These are phyloP conservation scores for Crepidotus sp. DNA, from an alignment of 1,284 basidiomycete species.

Conservation along the genomic window DNA sequence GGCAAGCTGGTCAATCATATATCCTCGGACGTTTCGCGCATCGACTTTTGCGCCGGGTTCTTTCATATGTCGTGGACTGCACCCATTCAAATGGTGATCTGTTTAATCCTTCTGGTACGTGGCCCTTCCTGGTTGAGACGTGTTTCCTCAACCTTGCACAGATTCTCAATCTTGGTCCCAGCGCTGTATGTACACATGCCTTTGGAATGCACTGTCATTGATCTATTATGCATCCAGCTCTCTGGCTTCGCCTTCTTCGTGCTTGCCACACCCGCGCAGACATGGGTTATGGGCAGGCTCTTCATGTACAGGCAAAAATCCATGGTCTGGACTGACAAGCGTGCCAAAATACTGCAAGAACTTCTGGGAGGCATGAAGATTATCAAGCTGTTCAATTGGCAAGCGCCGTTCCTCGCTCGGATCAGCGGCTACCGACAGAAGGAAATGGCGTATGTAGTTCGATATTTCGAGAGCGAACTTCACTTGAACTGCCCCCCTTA, in stretches of 20 bases:
- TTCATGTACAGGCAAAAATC: slow-evolving; percentile 66
- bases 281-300: slow-evolving; percentile 66
- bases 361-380: slow-evolving; percentile 81
- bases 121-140: not conserved
- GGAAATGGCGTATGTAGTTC: slow-evolving; percentile 53
- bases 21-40: slow-evolving; percentile 84
- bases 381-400: slow-evolving; percentile 87
- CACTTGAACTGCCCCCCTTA: slow-evolving; percentile 19
- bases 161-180: slow-evolving; percentile 61
- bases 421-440: slow-evolving; percentile 63
- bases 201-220: not conserved
- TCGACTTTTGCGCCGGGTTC: slow-evolving; percentile 84
- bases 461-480: not conserved
- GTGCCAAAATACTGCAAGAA: slow-evolving; percentile 78
- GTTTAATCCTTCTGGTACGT: slow-evolving; percentile 53
- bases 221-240: slow-evolving; percentile 25
- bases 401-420: slow-evolving; percentile 62
- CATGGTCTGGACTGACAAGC: slow-evolving; percentile 89
- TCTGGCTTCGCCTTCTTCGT: slow-evolving; percentile 80
- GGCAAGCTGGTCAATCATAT: slow-evolving; percentile 90
- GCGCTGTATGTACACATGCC: slow-evolving; percentile 32
- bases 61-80: slow-evolving; percentile 76
- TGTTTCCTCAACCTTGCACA: not conserved
- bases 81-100: slow-evolving; percentile 66
- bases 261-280: slow-evolving; percentile 52